Evolutionary conservation across 495 filamentous ascomycete species (phyloP).

Genomic region (Annulohypoxylon nitens): DNA sequence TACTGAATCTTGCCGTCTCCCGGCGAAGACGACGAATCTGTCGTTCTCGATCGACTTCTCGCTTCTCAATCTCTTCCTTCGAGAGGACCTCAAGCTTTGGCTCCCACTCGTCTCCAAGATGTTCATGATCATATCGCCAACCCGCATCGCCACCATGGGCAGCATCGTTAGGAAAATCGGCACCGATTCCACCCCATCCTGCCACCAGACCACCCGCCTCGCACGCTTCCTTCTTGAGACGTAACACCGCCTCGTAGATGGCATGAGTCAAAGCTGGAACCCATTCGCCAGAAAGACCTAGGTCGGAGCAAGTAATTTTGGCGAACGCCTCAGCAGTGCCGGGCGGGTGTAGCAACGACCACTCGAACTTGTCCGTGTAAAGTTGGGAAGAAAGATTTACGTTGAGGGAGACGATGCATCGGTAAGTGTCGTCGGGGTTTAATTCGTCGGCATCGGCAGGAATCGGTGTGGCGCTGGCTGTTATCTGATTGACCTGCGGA

Average conservation of each 20-base stretch:
- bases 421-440: constrained; percentile 91
- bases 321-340: constrained; percentile 95
- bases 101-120: constrained; percentile 92
- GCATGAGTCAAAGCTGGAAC: constrained; percentile 93
- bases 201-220: constrained; percentile 85
- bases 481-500: constrained; percentile 55
- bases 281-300: constrained; percentile 93
- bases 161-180: constrained; percentile 91
- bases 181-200: constrained; percentile 75
- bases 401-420: constrained; percentile 89
- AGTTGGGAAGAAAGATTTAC: constrained; percentile 93
- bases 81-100: constrained; percentile 89
- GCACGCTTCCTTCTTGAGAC: constrained; percentile 94
- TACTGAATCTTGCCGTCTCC: constrained; percentile 93
- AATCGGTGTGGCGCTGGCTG: constrained; percentile 65
- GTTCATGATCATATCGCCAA: constrained; percentile 94
- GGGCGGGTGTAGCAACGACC: constrained; percentile 92
- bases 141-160: constrained; percentile 82
- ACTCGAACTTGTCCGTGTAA: constrained; percentile 98
- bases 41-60: constrained; percentile 93
- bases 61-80: constrained; percentile 97
- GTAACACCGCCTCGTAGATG: constrained; percentile 94
- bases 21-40: constrained; percentile 87
- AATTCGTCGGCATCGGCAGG: constrained; percentile 67
- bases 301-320: constrained; percentile 88